Evolutionary conservation across 2,329 filamentous ascomycete genomes (phyloP).

Genomic region (Fusarium aywerte): DNA sequence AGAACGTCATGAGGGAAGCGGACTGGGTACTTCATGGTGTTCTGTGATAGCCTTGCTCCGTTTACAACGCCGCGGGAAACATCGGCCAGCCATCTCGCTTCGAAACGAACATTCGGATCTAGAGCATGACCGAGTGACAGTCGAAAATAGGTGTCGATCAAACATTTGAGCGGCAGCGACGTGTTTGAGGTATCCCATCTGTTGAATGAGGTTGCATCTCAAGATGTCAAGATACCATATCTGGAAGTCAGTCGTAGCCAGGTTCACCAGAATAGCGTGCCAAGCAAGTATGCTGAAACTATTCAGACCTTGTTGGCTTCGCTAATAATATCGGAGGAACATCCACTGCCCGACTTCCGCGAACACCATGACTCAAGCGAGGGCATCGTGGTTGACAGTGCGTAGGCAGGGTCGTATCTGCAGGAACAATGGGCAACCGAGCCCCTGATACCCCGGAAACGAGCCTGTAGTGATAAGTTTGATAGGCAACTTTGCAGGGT

Average conservation of each 20-base stretch:
- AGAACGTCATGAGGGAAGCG: constrained; percentile 4
- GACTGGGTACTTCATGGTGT: constrained; percentile 12
- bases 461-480: constrained; percentile 23
- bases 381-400: constrained; percentile 21
- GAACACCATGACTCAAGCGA: constrained; percentile 39
- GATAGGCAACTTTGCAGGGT: constrained; percentile 18
- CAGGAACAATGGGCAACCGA: constrained; percentile 30
- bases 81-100: background rate
- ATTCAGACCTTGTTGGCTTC: constrained; percentile 30
- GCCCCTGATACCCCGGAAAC: constrained; percentile 41
- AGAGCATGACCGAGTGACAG: constrained; percentile 12
- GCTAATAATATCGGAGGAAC: constrained; percentile 6
- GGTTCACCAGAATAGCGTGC: constrained; percentile 25
- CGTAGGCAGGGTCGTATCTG: constrained; percentile 29
- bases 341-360: constrained; percentile 14
- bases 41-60: background rate
- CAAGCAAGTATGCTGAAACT: constrained; percentile 35
- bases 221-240: constrained; percentile 18
- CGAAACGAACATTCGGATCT: constrained; percentile 19
- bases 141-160: constrained; percentile 29
- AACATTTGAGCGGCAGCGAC: constrained; percentile 23
- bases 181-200: constrained; percentile 30
- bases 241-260: constrained; percentile 5
- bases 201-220: constrained; percentile 27
- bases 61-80: background rate